These are phyloP conservation scores for Neurospora sp. DNA, from an alignment of 495 filamentous ascomycete species.

Conservation along the genomic window DNA sequence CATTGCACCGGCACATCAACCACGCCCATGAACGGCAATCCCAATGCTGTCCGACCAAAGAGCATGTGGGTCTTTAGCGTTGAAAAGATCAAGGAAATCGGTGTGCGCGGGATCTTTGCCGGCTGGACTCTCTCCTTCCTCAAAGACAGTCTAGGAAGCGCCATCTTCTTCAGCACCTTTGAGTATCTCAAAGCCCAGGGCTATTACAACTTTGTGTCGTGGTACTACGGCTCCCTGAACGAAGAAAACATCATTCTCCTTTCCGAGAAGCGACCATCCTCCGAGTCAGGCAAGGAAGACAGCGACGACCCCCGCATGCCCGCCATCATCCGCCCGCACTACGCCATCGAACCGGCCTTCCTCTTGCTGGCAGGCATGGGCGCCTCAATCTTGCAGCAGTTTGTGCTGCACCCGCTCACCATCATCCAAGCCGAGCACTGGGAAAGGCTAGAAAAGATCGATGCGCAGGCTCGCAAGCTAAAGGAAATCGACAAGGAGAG, in stretches of 20 bases:
- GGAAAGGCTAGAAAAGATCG: constrained; percentile 66
- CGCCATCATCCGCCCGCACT: constrained; percentile 68
- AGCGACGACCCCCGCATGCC: constrained; percentile 18
- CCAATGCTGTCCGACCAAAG: constrained; percentile 41
- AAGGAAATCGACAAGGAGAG: constrained; percentile 17
- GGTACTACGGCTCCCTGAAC: constrained; percentile 59
- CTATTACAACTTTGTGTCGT: constrained; percentile 71
- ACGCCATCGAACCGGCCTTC: constrained; percentile 74
- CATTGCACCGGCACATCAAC: background rate
- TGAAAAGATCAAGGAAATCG: constrained; percentile 69
- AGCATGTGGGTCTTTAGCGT: constrained; percentile 76
- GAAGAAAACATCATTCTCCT: constrained; percentile 33
- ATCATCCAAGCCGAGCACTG: constrained; percentile 71
- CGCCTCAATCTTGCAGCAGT: constrained; percentile 67
- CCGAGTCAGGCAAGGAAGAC: background rate
- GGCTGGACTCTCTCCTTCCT: constrained; percentile 70
- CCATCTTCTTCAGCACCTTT: constrained; percentile 76
- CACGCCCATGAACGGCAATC: constrained; percentile 12
- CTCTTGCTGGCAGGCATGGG: constrained; percentile 66
- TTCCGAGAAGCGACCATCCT: constrained; percentile 27
- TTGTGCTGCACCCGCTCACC: constrained; percentile 67
- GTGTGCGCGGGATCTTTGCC: constrained; percentile 68
- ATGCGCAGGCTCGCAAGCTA: constrained; percentile 46
- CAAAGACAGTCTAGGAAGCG: constrained; percentile 75
- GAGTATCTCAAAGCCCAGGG: constrained; percentile 79